These are phyloP conservation scores for Alloteropsis semialata DNA, from an alignment of 176 grass and related monocot species.

Conservation along the genomic window DNA sequence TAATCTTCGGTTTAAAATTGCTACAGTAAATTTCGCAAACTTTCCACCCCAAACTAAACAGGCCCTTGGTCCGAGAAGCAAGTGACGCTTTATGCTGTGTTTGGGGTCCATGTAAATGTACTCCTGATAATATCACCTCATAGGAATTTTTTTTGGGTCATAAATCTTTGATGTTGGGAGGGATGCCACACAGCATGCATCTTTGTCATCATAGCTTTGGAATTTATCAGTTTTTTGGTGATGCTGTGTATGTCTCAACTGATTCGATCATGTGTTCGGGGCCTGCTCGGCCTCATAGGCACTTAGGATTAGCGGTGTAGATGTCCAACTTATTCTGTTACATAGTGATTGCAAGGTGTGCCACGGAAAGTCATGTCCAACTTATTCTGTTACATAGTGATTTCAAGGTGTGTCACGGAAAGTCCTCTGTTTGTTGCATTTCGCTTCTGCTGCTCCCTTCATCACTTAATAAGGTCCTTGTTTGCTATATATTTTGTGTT, in stretches of 20 bases:
- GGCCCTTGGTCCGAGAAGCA: too few species aligned
- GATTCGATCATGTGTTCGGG: background rate
- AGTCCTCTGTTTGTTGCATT: background rate
- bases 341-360: too few species aligned
- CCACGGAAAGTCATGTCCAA: too few species aligned
- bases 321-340: background rate
- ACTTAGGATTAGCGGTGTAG: background rate
- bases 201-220: too few species aligned
- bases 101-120: too few species aligned
- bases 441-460: background rate
- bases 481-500: background rate
- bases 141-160: background rate
- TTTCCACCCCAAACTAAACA: too few species aligned
- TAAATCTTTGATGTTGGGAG: background rate
- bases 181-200: background rate
- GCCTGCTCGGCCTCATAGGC: background rate
- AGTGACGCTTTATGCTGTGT: background rate
- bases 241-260: background rate
- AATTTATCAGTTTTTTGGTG: background rate
- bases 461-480: background rate
- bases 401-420: background rate
- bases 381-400: background rate
- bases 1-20: too few species aligned
- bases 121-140: too few species aligned
- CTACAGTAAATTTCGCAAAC: too few species aligned